Evolutionary conservation across 1,284 basidiomycete genomes (phyloP).

Genomic region (Heliocybe sulcata): DNA sequence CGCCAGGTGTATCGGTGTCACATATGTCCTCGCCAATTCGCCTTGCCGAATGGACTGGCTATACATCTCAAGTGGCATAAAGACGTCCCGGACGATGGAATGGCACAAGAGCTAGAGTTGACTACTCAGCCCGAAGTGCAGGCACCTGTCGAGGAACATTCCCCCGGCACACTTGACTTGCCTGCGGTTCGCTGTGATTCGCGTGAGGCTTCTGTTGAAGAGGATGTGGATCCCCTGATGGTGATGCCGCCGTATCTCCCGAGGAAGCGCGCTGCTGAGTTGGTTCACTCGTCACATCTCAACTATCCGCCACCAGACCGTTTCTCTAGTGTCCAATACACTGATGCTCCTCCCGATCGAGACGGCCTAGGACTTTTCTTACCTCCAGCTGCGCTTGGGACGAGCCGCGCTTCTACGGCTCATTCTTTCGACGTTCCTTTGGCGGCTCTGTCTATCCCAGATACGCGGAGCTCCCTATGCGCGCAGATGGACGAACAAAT

Average conservation of each 20-base stretch:
- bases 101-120: not conserved
- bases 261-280: not conserved
- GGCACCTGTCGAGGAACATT: no score
- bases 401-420: not conserved
- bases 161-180: not conserved
- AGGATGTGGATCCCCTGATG: not conserved
- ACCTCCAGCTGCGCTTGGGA: not conserved
- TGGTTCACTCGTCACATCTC: not conserved
- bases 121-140: no score
- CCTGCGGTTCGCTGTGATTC: not conserved
- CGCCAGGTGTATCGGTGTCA: constrained; percentile 15
- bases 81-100: not conserved
- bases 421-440: not conserved
- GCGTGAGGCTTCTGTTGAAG: not conserved
- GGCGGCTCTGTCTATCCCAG: no score
- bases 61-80: constrained; percentile 24
- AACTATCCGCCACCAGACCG: not conserved
- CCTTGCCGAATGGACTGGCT: constrained; percentile 20
- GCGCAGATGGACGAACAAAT: no score
- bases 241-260: not conserved
- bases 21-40: constrained; percentile 19
- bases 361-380: not conserved
- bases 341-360: not conserved
- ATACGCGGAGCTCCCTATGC: no score
- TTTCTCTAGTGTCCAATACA: not conserved